phyloP scores from a whole-genome alignment of 2,329 filamentous ascomycete genomes.

The Aspergillus glaucus region DNA sequence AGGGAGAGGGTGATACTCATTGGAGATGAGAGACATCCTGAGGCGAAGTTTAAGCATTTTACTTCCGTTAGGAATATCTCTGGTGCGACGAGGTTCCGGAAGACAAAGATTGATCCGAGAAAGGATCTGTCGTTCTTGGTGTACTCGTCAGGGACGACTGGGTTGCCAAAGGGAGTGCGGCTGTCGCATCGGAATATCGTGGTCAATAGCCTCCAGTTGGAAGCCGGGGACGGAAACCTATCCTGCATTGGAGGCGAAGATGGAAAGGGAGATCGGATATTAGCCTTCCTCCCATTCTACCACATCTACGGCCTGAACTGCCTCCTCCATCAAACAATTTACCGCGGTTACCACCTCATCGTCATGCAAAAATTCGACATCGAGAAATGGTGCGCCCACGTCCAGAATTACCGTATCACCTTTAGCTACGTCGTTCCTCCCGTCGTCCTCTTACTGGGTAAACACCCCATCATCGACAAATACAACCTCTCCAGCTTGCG shows the following conservation, averaged over 20 bases:
- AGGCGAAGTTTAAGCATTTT: constrained; percentile 62
- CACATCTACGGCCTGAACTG: constrained; percentile 81
- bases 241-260: constrained; percentile 53
- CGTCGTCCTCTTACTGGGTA: constrained; percentile 71
- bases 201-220: constrained; percentile 59
- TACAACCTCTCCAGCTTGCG: constrained; percentile 74
- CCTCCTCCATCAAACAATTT: constrained; percentile 63
- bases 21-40: constrained; percentile 55
- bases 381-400: constrained; percentile 66
- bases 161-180: constrained; percentile 85
- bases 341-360: constrained; percentile 59
- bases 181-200: constrained; percentile 78
- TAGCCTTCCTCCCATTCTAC: constrained; percentile 82
- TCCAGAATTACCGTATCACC: constrained; percentile 69
- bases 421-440: constrained; percentile 80
- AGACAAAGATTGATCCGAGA: constrained; percentile 57
- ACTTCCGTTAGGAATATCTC: constrained; percentile 61
- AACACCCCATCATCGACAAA: constrained; percentile 68
- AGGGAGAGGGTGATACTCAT: constrained; percentile 69
- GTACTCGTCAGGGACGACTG: constrained; percentile 86
- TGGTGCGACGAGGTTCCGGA: constrained; percentile 52
- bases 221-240: constrained; percentile 51
- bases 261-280: constrained; percentile 62
- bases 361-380: constrained; percentile 78
- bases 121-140: constrained; percentile 78